Percentiles rank a stretch among this genome's conserved stretches.
Evolutionary conservation across 495 filamentous ascomycete genomes (phyloP).

Genomic region (Tricharina praecox): DNA sequence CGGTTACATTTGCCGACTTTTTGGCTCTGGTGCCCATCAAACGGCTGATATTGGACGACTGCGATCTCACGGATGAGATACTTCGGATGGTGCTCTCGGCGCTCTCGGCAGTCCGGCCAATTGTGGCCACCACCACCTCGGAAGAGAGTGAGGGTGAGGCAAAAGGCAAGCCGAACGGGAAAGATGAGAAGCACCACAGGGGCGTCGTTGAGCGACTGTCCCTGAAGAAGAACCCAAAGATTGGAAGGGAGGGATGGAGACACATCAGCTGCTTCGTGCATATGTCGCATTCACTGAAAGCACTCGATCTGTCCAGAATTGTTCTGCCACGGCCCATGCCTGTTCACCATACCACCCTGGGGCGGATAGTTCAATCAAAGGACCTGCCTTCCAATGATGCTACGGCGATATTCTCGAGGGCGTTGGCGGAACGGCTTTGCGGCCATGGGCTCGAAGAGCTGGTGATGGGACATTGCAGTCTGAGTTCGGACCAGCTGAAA

Average conservation of each 20-base stretch:
- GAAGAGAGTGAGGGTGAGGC: slow-evolving; percentile 22
- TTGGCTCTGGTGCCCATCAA: slow-evolving; percentile 82
- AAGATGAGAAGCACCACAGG: slow-evolving; percentile 30
- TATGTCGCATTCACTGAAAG: slow-evolving; percentile 71
- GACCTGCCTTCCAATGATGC: slow-evolving; percentile 27
- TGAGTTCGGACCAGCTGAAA: slow-evolving; percentile 51
- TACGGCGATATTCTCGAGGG: slow-evolving; percentile 49
- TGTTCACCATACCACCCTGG: slow-evolving; percentile 3
- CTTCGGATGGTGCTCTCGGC: slow-evolving; percentile 73
- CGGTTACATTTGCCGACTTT: slow-evolving; percentile 79
- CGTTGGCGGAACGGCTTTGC: slow-evolving; percentile 56
- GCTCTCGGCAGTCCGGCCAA: slow-evolving; percentile 54
- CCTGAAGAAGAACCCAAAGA: slow-evolving; percentile 75
- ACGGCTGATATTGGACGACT: slow-evolving; percentile 69
- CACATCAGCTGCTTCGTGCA: slow-evolving; percentile 81
- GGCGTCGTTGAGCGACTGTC: slow-evolving; percentile 75
- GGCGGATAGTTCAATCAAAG: neutral
- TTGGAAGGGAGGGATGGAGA: slow-evolving; percentile 74
- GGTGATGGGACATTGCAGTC: slow-evolving; percentile 60
- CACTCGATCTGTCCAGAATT: slow-evolving; percentile 70
- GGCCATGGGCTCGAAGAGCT: slow-evolving; percentile 66
- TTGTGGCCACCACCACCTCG: too few relatives aligned
- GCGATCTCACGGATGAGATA: slow-evolving; percentile 69
- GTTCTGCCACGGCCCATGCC: slow-evolving; percentile 45
- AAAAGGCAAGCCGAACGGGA: slow-evolving; percentile 26